Evolutionary conservation across 176 grass and related monocot genomes (phyloP).

Genomic region (Cenchrus purpureus): DNA sequence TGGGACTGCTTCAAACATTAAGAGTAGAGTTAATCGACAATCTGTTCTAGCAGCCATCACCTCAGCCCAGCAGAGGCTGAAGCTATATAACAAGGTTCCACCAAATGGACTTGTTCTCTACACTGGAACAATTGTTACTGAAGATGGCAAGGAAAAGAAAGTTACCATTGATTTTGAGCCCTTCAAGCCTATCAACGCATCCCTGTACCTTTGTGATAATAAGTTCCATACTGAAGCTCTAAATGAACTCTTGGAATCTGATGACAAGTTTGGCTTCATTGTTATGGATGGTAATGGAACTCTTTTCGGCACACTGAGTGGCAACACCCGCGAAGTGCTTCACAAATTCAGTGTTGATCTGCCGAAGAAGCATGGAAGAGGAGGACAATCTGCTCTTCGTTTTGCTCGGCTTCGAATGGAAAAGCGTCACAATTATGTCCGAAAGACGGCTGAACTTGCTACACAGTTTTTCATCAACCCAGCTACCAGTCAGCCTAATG

Average conservation of each 20-base stretch:
- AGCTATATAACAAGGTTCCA: slow-evolving; percentile 80
- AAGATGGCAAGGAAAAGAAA: slow-evolving; percentile 85
- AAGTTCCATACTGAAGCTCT: slow-evolving; percentile 81
- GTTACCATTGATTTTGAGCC: slow-evolving; percentile 82
- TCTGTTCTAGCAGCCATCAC: slow-evolving; percentile 82
- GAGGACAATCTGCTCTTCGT: slow-evolving; percentile 75
- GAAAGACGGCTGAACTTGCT: slow-evolving; percentile 81
- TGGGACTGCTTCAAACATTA: slow-evolving; percentile 79
- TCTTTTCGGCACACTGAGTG: slow-evolving; percentile 73
- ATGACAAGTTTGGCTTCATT: slow-evolving; percentile 86
- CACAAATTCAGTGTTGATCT: slow-evolving; percentile 80
- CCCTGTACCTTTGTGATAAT: slow-evolving; percentile 76
- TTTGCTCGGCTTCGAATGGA: slow-evolving; percentile 80
- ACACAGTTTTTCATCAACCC: slow-evolving; percentile 84
- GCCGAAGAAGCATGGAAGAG: slow-evolving; percentile 81
- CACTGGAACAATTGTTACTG: slow-evolving; percentile 72
- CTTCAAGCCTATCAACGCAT: slow-evolving; percentile 75
- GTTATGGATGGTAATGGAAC: slow-evolving; percentile 84
- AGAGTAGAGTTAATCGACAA: slow-evolving; percentile 68
- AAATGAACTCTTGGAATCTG: slow-evolving; percentile 78
- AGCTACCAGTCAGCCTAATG: slow-evolving; percentile 81
- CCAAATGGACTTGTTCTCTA: slow-evolving; percentile 80
- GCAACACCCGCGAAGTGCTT: slow-evolving; percentile 76
- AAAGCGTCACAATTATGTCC: slow-evolving; percentile 77
- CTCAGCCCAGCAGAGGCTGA: slow-evolving; percentile 75